A percentile compares a stretch with the other conserved stretches of the same genome.
Evolutionary conservation across 2,329 filamentous ascomycete genomes (phyloP).

Genomic region (Talaromyces sp.): DNA sequence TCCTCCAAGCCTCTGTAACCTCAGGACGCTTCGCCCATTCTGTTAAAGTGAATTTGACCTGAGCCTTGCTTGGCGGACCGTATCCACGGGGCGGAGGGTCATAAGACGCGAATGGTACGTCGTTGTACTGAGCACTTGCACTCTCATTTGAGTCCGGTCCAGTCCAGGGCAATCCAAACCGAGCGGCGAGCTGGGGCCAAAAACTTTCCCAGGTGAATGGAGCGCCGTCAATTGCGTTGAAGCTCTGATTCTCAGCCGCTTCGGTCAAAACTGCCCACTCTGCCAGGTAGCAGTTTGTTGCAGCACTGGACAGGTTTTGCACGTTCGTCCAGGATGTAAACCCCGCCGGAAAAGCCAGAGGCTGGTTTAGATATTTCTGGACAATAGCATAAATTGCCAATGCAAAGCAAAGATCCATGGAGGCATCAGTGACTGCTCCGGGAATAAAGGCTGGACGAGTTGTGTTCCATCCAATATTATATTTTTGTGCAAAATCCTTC

Average conservation of each 20-base stretch:
- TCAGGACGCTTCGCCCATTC: not conserved
- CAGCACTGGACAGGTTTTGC: conserved; percentile 3
- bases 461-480: conserved; percentile 8
- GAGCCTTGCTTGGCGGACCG: not conserved
- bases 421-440: not conserved
- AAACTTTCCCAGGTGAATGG: not conserved
- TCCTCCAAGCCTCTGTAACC: not conserved
- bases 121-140: not conserved
- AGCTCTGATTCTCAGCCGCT: not conserved
- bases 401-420: not conserved
- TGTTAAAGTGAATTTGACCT: not conserved
- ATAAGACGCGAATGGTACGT: not conserved
- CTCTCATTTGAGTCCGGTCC: not conserved
- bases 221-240: not conserved
- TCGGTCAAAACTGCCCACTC: conserved; percentile 10
- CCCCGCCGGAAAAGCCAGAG: not conserved
- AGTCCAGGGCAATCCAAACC: not conserved
- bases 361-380: not conserved
- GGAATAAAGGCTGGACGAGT: conserved; percentile 8
- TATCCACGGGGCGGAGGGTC: not conserved
- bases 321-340: conserved; percentile 4
- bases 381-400: not conserved
- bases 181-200: not conserved
- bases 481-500: not conserved
- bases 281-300: conserved; percentile 1